Evolutionary conservation across 768 basidiomycete species (phyloP).

Genomic region (Amanita exitialis): DNA sequence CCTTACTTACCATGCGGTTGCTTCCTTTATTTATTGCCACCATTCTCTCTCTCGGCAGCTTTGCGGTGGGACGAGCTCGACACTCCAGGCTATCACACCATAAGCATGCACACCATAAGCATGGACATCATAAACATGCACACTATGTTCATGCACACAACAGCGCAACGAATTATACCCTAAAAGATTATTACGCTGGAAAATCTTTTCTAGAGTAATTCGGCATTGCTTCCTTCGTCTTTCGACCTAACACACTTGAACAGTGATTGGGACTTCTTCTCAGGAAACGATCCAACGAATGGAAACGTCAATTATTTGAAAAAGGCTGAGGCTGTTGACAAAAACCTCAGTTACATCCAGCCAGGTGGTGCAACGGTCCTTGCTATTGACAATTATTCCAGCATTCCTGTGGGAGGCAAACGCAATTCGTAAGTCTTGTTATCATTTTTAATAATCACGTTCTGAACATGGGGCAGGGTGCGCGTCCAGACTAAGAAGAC

Average conservation of each 20-base stretch:
- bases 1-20: conserved; percentile 4
- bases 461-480: conserved; percentile 30
- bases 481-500: conserved; percentile 57
- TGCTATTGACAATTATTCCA: conserved; percentile 49
- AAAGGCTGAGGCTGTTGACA: conserved; percentile 32
- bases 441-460: not conserved
- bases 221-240: not conserved
- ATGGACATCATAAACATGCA: too few species aligned
- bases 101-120: too few species aligned
- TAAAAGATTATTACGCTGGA: conserved; percentile 31
- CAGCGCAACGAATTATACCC: conserved; percentile 16
- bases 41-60: conserved; percentile 11
- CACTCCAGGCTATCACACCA: conserved; percentile 14
- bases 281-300: conserved; percentile 53
- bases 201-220: conserved; percentile 52
- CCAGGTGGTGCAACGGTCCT: conserved; percentile 45
- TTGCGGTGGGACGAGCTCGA: conserved; percentile 20
- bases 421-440: conserved; percentile 38
- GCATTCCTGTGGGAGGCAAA: conserved; percentile 36
- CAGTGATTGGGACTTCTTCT: conserved; percentile 64
- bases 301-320: conserved; percentile 56
- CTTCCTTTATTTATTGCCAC: not conserved
- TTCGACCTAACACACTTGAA: not conserved
- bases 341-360: conserved; percentile 55
- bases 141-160: conserved; percentile 11